Evolutionary conservation across 371 early-diverging fungal genomes (phyloP).

Genomic region (Haplosporangium sp.): DNA sequence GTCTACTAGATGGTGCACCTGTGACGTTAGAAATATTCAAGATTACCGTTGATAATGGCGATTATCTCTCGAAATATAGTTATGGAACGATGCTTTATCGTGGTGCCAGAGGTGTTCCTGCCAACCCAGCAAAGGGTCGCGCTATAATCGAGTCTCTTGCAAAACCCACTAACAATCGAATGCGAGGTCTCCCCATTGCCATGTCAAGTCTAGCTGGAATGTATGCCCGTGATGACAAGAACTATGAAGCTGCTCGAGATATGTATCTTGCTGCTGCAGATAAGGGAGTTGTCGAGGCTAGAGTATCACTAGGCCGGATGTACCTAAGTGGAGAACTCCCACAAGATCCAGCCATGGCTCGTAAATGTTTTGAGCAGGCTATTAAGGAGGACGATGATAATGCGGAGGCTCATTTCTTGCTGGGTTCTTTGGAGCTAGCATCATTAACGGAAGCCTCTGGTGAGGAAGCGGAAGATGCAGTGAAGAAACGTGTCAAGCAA

Average conservation of each 20-base stretch:
- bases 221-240: constrained; percentile 45
- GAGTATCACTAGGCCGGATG: constrained; percentile 43
- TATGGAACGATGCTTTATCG: constrained; percentile 46
- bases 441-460: background rate
- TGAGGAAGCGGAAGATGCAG: background rate
- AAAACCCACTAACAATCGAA: background rate
- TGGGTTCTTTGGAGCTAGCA: constrained; percentile 33
- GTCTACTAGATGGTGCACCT: constrained; percentile 35
- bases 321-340: constrained; percentile 46
- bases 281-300: constrained; percentile 27
- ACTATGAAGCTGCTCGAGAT: constrained; percentile 36
- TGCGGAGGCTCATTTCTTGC: constrained; percentile 39
- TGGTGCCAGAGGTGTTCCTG: constrained; percentile 39
- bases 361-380: constrained; percentile 30
- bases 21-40: constrained; percentile 33
- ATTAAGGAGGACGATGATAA: constrained; percentile 19
- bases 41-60: constrained; percentile 32
- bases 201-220: constrained; percentile 35
- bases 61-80: constrained; percentile 25
- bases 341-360: constrained; percentile 21
- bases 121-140: constrained; percentile 31
- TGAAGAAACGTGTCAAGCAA: constrained; percentile 9
- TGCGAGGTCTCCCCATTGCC: constrained; percentile 20
- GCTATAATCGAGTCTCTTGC: constrained; percentile 31
- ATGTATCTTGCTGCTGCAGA: constrained; percentile 29